A percentile compares a stretch with the other conserved stretches of the same genome.
Evolutionary conservation across 345 rosid species (phyloP).

Genomic region (Moringa oleifera): DNA sequence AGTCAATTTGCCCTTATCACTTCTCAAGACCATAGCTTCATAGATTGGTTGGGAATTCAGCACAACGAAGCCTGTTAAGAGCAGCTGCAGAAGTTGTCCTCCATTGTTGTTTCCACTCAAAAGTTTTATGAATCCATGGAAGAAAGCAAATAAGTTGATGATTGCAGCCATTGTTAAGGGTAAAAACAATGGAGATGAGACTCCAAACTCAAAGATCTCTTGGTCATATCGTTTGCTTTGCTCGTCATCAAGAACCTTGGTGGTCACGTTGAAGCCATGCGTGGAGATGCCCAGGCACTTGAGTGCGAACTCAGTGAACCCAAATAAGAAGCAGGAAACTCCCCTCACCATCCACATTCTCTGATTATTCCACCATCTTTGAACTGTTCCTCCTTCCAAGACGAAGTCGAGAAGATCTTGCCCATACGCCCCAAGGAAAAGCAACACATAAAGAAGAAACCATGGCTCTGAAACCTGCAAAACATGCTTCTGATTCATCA

Average conservation of each 20-base stretch:
- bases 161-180: slow-evolving; percentile 37
- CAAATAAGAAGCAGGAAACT: slow-evolving; percentile 33
- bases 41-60: slow-evolving; percentile 56
- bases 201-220: slow-evolving; percentile 59
- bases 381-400: slow-evolving; percentile 35
- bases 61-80: slow-evolving; percentile 34
- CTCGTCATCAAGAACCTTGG: slow-evolving; percentile 46
- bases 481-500: background rate
- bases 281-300: slow-evolving; percentile 40
- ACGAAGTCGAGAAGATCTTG: slow-evolving; percentile 41
- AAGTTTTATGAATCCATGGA: slow-evolving; percentile 20
- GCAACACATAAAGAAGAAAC: slow-evolving; percentile 56
- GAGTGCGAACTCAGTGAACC: slow-evolving; percentile 36
- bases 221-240: slow-evolving; percentile 48
- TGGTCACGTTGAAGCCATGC: slow-evolving; percentile 48
- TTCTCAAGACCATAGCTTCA: slow-evolving; percentile 55
- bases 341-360: slow-evolving; percentile 57
- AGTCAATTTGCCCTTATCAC: slow-evolving; percentile 49
- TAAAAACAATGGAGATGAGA: slow-evolving; percentile 48
- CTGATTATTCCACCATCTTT: slow-evolving; percentile 76
- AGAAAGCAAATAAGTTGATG: slow-evolving; percentile 41
- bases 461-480: slow-evolving; percentile 50
- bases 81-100: slow-evolving; percentile 29
- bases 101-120: slow-evolving; percentile 12
- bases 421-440: slow-evolving; percentile 52